These are phyloP conservation scores for Meredithiella fracta DNA, from an alignment of 2,329 filamentous ascomycete genomes.

Conservation along the genomic window DNA sequence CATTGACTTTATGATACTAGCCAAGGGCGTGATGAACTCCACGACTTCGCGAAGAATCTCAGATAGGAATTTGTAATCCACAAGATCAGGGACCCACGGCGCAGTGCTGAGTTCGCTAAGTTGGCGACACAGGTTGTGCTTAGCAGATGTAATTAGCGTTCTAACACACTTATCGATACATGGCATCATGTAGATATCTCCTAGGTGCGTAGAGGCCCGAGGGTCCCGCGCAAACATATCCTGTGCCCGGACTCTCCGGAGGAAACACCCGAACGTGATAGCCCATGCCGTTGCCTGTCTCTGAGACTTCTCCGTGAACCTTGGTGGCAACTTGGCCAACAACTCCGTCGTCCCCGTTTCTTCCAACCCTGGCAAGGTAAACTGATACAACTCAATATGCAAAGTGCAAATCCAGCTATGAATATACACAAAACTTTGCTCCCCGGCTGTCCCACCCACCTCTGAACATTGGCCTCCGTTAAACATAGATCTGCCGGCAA, in stretches of 20 bases:
- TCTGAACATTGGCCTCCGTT: constrained; percentile 21
- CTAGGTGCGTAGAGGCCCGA: constrained; percentile 15
- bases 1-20: constrained; percentile 1
- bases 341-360: constrained; percentile 22
- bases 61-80: not conserved
- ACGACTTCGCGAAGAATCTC: constrained; percentile 14
- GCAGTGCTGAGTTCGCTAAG: constrained; percentile 23
- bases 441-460: constrained; percentile 20
- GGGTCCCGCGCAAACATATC: constrained; percentile 18
- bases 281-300: constrained; percentile 26
- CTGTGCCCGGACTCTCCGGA: constrained; percentile 21
- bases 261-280: constrained; percentile 23
- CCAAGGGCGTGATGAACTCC: constrained; percentile 22
- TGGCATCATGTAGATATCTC: constrained; percentile 14
- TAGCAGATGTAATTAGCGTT: constrained; percentile 23
- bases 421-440: constrained; percentile 24
- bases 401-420: constrained; percentile 23
- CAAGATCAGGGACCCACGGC: constrained; percentile 17
- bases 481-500: constrained; percentile 22
- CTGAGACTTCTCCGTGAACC: constrained; percentile 23
- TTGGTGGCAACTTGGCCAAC: constrained; percentile 21
- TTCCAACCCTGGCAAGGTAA: constrained; percentile 23
- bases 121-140: constrained; percentile 23
- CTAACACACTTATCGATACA: constrained; percentile 16
- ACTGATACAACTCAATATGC: constrained; percentile 26